Percentiles rank a stretch among this genome's conserved stretches.
phyloP scores from a whole-genome alignment of 2,329 filamentous ascomycete genomes.

The Aciculosporium take region DNA sequence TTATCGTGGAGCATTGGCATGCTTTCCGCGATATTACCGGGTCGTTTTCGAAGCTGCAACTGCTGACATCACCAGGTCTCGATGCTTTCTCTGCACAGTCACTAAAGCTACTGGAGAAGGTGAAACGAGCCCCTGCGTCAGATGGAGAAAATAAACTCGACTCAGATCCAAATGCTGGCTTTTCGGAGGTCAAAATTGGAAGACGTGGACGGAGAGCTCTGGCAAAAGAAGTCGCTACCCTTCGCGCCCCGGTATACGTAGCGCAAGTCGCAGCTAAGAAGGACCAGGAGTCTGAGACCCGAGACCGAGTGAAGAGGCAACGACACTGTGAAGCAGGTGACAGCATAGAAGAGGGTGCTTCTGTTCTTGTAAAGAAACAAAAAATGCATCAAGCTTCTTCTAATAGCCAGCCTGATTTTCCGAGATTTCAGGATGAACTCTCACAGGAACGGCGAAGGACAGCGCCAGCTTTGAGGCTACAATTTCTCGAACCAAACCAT shows the following conservation, averaged over 20 bases:
- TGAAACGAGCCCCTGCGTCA: constrained; percentile 27
- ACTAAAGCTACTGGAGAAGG: constrained; percentile 28
- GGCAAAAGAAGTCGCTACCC: constrained; percentile 30
- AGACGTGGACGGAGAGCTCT: constrained; percentile 21
- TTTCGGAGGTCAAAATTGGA: constrained; percentile 10
- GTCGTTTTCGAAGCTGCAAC: constrained; percentile 27
- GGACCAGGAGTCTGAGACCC: constrained; percentile 11
- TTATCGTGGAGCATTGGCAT: constrained; percentile 27
- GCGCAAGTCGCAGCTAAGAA: constrained; percentile 22
- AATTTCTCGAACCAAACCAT: constrained; percentile 5
- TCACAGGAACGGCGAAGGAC: not conserved
- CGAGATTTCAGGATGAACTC: not conserved
- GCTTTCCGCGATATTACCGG: constrained; percentile 28
- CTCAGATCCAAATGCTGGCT: not conserved
- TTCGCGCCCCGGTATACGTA: constrained; percentile 37
- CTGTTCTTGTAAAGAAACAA: not conserved
- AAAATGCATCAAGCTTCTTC: not conserved
- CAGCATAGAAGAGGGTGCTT: constrained; percentile 1
- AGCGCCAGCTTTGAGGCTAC: not conserved
- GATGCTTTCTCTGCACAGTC: constrained; percentile 29
- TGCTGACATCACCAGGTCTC: constrained; percentile 28
- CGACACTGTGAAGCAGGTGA: not conserved
- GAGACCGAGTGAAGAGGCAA: constrained; percentile 8
- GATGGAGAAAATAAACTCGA: not conserved
- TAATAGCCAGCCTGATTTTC: not conserved